These are phyloP conservation scores for Talaromyces thailandensis DNA, from an alignment of 495 filamentous ascomycete species.

Conservation along the genomic window DNA sequence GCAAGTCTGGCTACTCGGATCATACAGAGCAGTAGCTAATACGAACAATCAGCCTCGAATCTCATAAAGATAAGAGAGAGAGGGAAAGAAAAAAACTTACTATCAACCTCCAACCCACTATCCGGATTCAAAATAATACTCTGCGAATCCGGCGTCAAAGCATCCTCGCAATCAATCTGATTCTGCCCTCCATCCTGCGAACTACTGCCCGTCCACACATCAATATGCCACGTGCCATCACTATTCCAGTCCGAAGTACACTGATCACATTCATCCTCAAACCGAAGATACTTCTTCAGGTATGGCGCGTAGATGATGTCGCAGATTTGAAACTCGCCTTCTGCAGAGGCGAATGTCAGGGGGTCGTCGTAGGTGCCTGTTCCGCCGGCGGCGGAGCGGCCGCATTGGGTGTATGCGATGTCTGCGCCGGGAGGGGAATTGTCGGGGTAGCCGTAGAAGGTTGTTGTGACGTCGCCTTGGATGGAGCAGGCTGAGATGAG, in stretches of 20 bases:
- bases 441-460: slow-evolving; percentile 35
- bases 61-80: not conserved
- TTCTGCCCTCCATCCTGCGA: slow-evolving; percentile 16
- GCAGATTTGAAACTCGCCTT: slow-evolving; percentile 29
- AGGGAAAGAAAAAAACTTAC: not conserved
- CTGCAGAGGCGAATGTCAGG: slow-evolving; percentile 34
- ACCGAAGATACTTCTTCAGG: slow-evolving; percentile 32
- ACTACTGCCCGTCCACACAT: slow-evolving; percentile 34
- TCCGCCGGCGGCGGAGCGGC: slow-evolving; percentile 19
- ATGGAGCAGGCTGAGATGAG: slow-evolving; percentile 1
- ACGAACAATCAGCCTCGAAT: not conserved
- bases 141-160: slow-evolving; percentile 16
- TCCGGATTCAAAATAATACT: slow-evolving; percentile 7
- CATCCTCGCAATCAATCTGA: slow-evolving; percentile 27
- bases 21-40: slow-evolving; percentile 1
- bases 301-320: slow-evolving; percentile 38
- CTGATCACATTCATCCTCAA: slow-evolving; percentile 24
- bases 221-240: slow-evolving; percentile 22
- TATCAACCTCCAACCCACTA: slow-evolving; percentile 4
- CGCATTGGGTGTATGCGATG: slow-evolving; percentile 29
- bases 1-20: not conserved
- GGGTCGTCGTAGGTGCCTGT: slow-evolving; percentile 36
- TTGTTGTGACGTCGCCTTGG: slow-evolving; percentile 7
- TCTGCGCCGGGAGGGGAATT: slow-evolving; percentile 31
- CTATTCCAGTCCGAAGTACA: slow-evolving; percentile 22